Conservation (phyloP, 2,329 filamentous ascomycete species). For the Calonectria multiphialidica region DNA sequence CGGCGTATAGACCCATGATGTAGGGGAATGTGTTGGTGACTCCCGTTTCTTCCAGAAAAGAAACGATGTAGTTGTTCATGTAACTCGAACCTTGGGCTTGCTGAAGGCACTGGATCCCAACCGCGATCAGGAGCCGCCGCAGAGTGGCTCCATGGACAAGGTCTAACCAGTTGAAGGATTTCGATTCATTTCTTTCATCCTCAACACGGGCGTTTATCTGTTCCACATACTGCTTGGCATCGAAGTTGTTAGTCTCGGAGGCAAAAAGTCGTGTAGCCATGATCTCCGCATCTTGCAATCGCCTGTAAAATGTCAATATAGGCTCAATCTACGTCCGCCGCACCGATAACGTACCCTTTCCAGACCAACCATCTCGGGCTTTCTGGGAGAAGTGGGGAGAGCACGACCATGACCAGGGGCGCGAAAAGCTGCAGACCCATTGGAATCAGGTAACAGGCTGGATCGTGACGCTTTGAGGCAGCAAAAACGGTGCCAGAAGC, state of each 20-base stretch:
- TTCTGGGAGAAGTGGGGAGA: background rate
- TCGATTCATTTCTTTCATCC: background rate
- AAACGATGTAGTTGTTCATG: slow-evolving; percentile 5
- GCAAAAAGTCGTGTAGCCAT: background rate
- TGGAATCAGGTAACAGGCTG: background rate
- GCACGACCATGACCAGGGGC: background rate
- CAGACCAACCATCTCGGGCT: background rate
- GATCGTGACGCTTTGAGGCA: background rate
- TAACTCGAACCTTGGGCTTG: background rate
- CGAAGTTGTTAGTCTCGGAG: background rate
- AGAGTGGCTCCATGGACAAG: background rate
- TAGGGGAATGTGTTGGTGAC: background rate
- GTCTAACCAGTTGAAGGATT: background rate
- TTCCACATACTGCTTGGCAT: background rate
- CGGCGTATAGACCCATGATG: background rate
- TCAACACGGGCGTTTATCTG: background rate
- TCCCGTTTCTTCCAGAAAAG: background rate
- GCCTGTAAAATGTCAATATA: background rate
- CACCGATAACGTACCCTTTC: background rate
- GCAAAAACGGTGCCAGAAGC: background rate
- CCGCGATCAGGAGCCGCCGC: background rate
- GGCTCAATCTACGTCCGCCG: rapidly evolving
- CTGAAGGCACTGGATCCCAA: background rate
- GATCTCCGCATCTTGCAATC: background rate
- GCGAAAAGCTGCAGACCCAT: background rate